These are phyloP conservation scores for Ampelomyces quisqualis DNA, from an alignment of 2,329 filamentous ascomycete genomes.

Conservation along the genomic window DNA sequence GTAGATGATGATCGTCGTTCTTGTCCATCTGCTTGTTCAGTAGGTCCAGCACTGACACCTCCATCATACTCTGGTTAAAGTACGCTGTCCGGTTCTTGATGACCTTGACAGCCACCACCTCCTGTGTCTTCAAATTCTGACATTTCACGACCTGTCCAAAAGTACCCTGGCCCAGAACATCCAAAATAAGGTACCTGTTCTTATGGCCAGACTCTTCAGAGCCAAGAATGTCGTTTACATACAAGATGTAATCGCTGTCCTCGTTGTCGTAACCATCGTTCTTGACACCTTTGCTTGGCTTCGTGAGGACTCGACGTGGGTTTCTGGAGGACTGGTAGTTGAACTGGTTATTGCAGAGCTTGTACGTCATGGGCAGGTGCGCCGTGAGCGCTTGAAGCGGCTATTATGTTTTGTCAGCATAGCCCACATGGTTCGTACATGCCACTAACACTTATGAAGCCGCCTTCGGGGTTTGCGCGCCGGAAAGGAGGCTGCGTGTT, in stretches of 20 bases:
- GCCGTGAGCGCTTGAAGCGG: constrained; percentile 93
- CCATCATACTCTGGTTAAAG: constrained; percentile 99
- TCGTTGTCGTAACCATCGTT: constrained; percentile 99
- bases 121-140: constrained; percentile 96
- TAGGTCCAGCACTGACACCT: constrained; percentile 95
- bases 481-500: constrained; percentile 87
- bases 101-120: constrained; percentile 97
- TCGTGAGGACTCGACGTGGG: constrained; percentile 90
- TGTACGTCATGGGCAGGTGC: constrained; percentile 90
- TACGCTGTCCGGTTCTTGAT: constrained; percentile 99
- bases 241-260: constrained; percentile 98
- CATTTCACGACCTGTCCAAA: constrained; percentile 99
- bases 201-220: constrained; percentile 98
- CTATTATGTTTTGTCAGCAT: constrained; percentile 50
- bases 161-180: constrained; percentile 94
- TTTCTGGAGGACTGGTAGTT: constrained; percentile 99
- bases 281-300: constrained; percentile 97
- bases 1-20: constrained; percentile 94
- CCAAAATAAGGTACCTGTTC: constrained; percentile 96
- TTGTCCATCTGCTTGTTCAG: constrained; percentile 99
- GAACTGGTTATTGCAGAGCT: constrained; percentile 96
- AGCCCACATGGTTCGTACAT: neutral
- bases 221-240: constrained; percentile 96
- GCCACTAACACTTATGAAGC: constrained; percentile 86
- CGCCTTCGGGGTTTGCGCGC: constrained; percentile 91